A percentile compares a stretch with the other conserved stretches of the same genome.
phyloP scores from a whole-genome alignment of 192 early-diverging fungal species.

The Entomortierella lignicola region DNA sequence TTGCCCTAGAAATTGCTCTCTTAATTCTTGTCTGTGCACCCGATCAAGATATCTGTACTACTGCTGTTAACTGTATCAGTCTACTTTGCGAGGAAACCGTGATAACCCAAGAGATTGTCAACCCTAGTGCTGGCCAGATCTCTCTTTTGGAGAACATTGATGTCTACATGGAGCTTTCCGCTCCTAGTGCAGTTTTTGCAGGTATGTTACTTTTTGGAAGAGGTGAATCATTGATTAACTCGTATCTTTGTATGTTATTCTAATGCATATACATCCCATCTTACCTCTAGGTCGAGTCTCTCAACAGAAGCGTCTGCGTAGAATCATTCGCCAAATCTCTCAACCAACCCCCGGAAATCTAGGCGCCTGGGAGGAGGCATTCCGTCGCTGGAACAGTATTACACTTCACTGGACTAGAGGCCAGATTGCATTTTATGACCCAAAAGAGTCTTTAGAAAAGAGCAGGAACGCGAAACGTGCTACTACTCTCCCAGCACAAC shows the following conservation, averaged over 20 bases:
- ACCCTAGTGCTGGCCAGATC: slow-evolving; percentile 56
- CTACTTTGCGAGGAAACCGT: slow-evolving; percentile 78
- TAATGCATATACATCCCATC: background rate
- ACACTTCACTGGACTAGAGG: slow-evolving; percentile 58
- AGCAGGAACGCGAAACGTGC: slow-evolving; percentile 53
- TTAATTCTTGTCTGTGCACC: slow-evolving; percentile 81
- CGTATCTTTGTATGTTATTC: background rate
- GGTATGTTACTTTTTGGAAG: slow-evolving; percentile 26
- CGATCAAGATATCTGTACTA: slow-evolving; percentile 73
- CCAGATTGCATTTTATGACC: slow-evolving; percentile 55
- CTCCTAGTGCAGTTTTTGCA: slow-evolving; percentile 58
- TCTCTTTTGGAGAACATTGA: slow-evolving; percentile 78
- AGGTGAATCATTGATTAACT: background rate
- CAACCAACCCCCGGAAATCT: slow-evolving; percentile 79
- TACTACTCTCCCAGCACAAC: slow-evolving; percentile 30
- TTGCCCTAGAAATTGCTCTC: slow-evolving; percentile 80
- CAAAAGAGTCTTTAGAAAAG: slow-evolving; percentile 44
- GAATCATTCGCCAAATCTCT: slow-evolving; percentile 71
- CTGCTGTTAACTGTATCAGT: slow-evolving; percentile 74
- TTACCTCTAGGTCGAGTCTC: slow-evolving; percentile 67
- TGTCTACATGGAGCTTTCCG: slow-evolving; percentile 76
- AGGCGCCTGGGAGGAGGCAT: slow-evolving; percentile 87
- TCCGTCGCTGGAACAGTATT: slow-evolving; percentile 77
- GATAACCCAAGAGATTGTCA: slow-evolving; percentile 69
- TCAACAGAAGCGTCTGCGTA: slow-evolving; percentile 83